Base-by-base conservation (phyloP, 805 yeast species). In the Yamadazyma sp. region DNA sequence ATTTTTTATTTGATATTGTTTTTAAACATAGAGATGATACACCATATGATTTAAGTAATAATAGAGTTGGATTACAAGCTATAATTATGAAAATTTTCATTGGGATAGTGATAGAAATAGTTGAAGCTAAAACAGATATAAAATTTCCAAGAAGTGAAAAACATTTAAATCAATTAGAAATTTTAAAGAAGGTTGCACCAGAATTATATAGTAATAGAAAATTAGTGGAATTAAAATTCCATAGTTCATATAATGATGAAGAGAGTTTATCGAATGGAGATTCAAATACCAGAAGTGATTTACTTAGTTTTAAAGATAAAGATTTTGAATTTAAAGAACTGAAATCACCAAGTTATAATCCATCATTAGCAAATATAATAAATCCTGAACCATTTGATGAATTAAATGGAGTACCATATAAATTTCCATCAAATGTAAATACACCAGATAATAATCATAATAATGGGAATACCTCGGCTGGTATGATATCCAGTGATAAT, bases 291-390 rank as follows among this genome's bases (percentile, higher is more conserved):
- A 26, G 21, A n/a, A 18, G 29, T 24, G 14, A 23, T 5, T 14
- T 15, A 6, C 20, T 28, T 17, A 19, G 19, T 10, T 17, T 29
- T 12, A 5, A 5, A 3, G 14, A 8, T 14, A 16, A n/a, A 7
- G 35, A 19, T 8, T 22, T 16, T 5, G 30, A 27, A 17, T 6
- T 14, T 6, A 13, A 27, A 3, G 30, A 23, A 12, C 3, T 7
- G 19, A 22, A 16, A 10, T 45, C 53, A 1, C 53, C 56, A 16
- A 50, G 52, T 18, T 46, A 39, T 27, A 52, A 50, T 35, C 53
- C 58, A 5, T 38, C 58, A 3, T 42, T 54, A 23, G 49, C 56
- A 3, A 54, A 52, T 34, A 35, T 55, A 23, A 37, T 55, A 30
- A 49, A 53, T 30, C 50, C 49, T 6, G 18, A 27, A 7, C 30